Base-by-base conservation (phyloP, 1,284 basidiomycete species). In the Pascua guehoae region DNA sequence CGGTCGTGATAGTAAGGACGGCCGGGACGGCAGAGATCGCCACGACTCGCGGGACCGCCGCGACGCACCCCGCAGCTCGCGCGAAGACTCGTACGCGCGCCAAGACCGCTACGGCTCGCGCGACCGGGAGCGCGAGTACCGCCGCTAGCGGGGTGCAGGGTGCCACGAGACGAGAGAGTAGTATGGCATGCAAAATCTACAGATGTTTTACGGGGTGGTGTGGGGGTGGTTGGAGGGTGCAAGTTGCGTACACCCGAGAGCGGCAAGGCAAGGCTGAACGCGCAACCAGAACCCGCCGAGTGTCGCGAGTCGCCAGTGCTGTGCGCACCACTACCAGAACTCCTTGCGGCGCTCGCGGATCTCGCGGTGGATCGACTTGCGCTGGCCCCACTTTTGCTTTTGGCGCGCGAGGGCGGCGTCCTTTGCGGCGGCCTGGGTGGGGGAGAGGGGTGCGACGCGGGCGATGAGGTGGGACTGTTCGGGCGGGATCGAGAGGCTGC, bases 271-370 rank as follows among this genome's bases (percentile, higher is more conserved):
- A n/a, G n/a, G n/a, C n/a, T n/a, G n/a, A n/a, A n/a, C n/a, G n/a
- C n/a, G n/a, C n/a, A n/a, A n/a, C n/a, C n/a, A n/a, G n/a, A n/a
- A n/a, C n/a, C n/a, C n/a, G n/a, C n/a, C n/a, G n/a, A 48, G 16
- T 48, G 32, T 18, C 9, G 17, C 17, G 17, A 32, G 18, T 15
- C 15, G 12, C 14, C 15, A 47, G 41, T 16, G 32, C 44, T 54
- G 53, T 36, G 47, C 39, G 36, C 46, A 37, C 42, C 49, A 43
- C 63, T 72, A 76, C 75, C 75, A 76, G 56, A 70, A 71, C 43
- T 61, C 62, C 65, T 67, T 75, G 59, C 73, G 66, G 56, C 63
- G 65, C 62, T 67, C 59, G 57, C 72, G 69, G 51, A 66, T 58
- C 36, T 61, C 73, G 44, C 72, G 59, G 7, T 61, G 54, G 17